Conservation (phyloP, 345 rosid genomes). For the Moricandia moricandioides region DNA sequence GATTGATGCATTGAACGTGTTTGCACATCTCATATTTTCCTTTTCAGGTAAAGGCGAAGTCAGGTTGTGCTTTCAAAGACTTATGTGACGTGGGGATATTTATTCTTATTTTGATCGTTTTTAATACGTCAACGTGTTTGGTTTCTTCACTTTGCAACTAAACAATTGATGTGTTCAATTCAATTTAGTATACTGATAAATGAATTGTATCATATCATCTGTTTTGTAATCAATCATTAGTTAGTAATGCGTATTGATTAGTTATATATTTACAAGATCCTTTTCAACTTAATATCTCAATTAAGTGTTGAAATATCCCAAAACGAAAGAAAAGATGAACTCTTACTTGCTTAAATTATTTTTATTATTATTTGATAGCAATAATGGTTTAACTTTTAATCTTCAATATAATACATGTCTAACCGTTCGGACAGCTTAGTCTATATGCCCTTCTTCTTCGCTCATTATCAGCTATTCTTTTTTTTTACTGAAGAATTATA, state of each 20-base stretch:
- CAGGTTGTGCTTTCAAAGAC: conserved; percentile 20
- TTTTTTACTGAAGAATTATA: too few species aligned
- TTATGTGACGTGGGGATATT: conserved; percentile 26
- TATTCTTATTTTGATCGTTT: neutral
- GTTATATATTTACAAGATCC: neutral
- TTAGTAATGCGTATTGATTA: neutral
- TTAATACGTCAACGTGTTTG: conserved; percentile 20
- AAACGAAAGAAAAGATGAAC: neutral
- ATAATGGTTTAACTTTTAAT: neutral
- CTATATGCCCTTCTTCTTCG: neutral
- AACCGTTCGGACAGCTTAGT: neutral
- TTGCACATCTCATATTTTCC: conserved; percentile 5
- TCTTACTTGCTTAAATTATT: neutral
- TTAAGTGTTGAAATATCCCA: neutral
- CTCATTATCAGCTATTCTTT: neutral
- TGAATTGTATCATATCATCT: neutral
- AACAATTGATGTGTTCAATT: conserved; percentile 4
- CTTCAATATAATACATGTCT: neutral
- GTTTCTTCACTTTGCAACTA: neutral
- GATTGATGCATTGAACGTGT: conserved; percentile 30
- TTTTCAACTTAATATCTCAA: conserved; percentile 1
- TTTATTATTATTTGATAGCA: neutral
- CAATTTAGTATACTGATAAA: neutral
- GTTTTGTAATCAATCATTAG: neutral
- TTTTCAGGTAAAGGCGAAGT: conserved; percentile 28